Base-by-base conservation (phyloP, 1,284 basidiomycete genomes). In the Austroboletus olivaceoglutinosus region DNA sequence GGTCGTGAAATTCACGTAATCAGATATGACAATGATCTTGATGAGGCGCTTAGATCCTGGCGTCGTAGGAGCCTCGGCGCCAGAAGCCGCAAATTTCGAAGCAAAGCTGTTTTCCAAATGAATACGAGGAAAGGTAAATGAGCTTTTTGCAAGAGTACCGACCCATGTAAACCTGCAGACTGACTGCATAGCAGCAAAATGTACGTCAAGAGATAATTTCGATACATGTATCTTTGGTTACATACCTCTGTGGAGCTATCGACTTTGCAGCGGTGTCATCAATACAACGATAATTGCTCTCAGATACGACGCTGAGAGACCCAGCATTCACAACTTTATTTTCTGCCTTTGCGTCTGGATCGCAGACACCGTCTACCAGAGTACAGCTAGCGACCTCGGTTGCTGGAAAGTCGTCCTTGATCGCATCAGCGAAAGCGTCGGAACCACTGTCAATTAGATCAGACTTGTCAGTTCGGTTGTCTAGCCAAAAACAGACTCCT, bases 1-100 rank as follows among this genome's bases (percentile, higher is more conserved):
- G 19, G 9, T n/a, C 15, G 19, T 22, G 13, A 4, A 15, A 72
- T 82, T 61, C 59, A 86, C 85, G 54, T 87, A 80, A 70, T 89
- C 86, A 52, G 81, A 86, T 58, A 89, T 76, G 55, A 88, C 75
- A 27, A 82, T 80, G 51, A 89, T 70, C 67, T 82, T 85, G 47
- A 88, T 78, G 41, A 76, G 68, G 48, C 81, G 77, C 67, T 63
- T 49, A 30, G 56, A 52, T 46, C 47, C 45, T 18, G 33, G 33
- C 8, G 48, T 58, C 16, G n/a, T 6, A 3, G 25, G 7, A 23
- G 23, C 16, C 2, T 11, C 6, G 15, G 12, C 16, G 10, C 27
- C 12, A 21, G 50, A 18, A 41, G 33, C 6, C 6, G 44, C n/a
- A n/a, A n/a, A n/a, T n/a, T n/a, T 63, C 13, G 61, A 65, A 21